Evolutionary conservation across 1,139 yeast species (phyloP).

Genomic region (Protomyces inundatus): DNA sequence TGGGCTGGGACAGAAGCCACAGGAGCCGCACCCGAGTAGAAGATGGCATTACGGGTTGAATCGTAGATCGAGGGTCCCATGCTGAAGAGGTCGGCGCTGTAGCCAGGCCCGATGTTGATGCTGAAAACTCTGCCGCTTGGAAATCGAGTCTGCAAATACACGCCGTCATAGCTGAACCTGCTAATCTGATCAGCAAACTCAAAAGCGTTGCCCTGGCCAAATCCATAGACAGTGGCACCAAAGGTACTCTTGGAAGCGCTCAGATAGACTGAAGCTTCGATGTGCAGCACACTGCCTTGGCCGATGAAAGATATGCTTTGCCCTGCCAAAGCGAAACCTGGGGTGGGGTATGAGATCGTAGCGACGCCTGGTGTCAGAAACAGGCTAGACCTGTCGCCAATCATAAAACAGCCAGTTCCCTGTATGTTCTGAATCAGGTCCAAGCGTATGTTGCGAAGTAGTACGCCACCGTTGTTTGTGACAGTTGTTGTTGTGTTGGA

Average conservation of each 20-base stretch:
- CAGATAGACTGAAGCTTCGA: slow-evolving; percentile 4
- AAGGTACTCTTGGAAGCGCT: not conserved
- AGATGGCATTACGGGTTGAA: not conserved
- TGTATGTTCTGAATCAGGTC: slow-evolving; percentile 6
- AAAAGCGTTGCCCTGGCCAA: slow-evolving; percentile 3
- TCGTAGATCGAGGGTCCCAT: not conserved
- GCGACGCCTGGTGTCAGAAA: slow-evolving; percentile 4
- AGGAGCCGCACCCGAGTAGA: not conserved
- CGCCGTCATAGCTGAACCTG: not conserved
- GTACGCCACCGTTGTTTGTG: slow-evolving; percentile 10
- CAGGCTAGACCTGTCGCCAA: slow-evolving; percentile 1
- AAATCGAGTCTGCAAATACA: not conserved
- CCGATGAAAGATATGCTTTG: slow-evolving; percentile 1
- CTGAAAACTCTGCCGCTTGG: not conserved
- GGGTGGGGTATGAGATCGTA: not conserved
- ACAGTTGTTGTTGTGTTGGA: not conserved
- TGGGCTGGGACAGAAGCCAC: not conserved
- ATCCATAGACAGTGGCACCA: slow-evolving; percentile 7
- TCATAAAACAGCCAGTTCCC: slow-evolving; percentile 9
- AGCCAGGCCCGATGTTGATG: slow-evolving; percentile 9
- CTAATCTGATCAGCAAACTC: not conserved
- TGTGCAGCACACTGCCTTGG: not conserved
- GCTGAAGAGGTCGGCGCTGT: not conserved
- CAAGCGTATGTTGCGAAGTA: not conserved
- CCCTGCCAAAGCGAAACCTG: not conserved